Base-by-base conservation (phyloP, 176 grass and related monocot genomes). In the Cenchrus americanus region DNA sequence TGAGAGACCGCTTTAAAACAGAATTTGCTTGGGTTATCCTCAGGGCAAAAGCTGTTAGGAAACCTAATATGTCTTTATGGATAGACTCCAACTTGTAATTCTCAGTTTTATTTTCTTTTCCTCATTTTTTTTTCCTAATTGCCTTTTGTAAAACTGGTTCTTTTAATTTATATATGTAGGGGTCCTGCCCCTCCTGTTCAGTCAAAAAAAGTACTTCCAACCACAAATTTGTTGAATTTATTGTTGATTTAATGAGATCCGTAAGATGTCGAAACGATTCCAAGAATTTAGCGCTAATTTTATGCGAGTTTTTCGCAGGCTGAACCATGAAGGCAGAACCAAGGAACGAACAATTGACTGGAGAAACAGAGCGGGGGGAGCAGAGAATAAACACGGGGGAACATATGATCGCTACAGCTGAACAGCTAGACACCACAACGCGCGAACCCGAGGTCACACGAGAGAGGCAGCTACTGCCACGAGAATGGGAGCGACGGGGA, bases 401-500 rank as follows among this genome's bases (percentile, higher is more conserved):
- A 73, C 60, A 23, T 11, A 10, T 47, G 59, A 84, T 68, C 61
- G 27, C 21, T 69, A 53, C 47, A 21, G 68, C 51, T 18, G 78
- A 51, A 10, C 55, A 15, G 14, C 65, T 85, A 85, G 75, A 37
- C 61, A 64, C 26, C 18, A 53, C 54, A 51, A 62, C 78, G 30
- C 54, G 41, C 58, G 10, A 66, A 44, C 43, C 43, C 43, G 3
- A 27, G 34, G 34, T 21, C 4, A 30, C 40, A 10, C 18, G 47
- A 30, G 41, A 61, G 15, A 18, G 8, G 9, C 5, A 41, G 6
- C 78, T 90, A 94, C 66, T 91, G 86, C 92, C 89, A 94, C 1
- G 89, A 79, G 83, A 91, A 94, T 0, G 84, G 89, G 54, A 91
- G 89, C 26, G 76, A 58, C 58, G 84, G 89, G 10, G 89, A 89